Evolutionary conservation across 768 basidiomycete genomes (phyloP).

Genomic region (Boletus subcaerulescens): DNA sequence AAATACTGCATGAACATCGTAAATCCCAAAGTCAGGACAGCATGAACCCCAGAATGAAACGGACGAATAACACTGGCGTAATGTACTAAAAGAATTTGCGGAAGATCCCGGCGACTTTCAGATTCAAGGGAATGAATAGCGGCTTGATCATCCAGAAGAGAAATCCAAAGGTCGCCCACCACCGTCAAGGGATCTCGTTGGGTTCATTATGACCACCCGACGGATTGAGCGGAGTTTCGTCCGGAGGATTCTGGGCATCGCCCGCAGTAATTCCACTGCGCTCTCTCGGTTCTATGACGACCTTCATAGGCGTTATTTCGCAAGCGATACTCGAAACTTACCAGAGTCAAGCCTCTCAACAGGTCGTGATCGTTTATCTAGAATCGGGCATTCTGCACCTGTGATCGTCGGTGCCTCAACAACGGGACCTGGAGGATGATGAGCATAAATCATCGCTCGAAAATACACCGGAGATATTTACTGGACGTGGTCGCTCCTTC

Average conservation of each 20-base stretch:
- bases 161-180: constrained; percentile 47
- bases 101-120: constrained; percentile 49
- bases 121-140: constrained; percentile 39
- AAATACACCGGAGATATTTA: constrained; percentile 4
- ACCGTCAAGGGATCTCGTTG: constrained; percentile 40
- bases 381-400: constrained; percentile 14
- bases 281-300: constrained; percentile 15
- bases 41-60: constrained; percentile 24
- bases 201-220: constrained; percentile 13
- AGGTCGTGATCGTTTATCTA: constrained; percentile 3
- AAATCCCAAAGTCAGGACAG: constrained; percentile 18
- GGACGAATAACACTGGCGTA: constrained; percentile 24
- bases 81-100: constrained; percentile 39
- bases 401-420: constrained; percentile 13
- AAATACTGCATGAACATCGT: constrained; percentile 12
- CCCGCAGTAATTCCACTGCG: not conserved
- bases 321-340: constrained; percentile 7
- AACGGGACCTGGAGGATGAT: constrained; percentile 23
- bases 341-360: constrained; percentile 3
- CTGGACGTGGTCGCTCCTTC: constrained; percentile 28
- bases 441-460: not conserved
- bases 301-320: constrained; percentile 7
- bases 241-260: not conserved
- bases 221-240: constrained; percentile 8
- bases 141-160: constrained; percentile 42